Evolutionary conservation across 176 grass and related monocot genomes (phyloP), one percentile per base, ranked within the genome.

Genomic region (Triticum monococcum): DNA sequence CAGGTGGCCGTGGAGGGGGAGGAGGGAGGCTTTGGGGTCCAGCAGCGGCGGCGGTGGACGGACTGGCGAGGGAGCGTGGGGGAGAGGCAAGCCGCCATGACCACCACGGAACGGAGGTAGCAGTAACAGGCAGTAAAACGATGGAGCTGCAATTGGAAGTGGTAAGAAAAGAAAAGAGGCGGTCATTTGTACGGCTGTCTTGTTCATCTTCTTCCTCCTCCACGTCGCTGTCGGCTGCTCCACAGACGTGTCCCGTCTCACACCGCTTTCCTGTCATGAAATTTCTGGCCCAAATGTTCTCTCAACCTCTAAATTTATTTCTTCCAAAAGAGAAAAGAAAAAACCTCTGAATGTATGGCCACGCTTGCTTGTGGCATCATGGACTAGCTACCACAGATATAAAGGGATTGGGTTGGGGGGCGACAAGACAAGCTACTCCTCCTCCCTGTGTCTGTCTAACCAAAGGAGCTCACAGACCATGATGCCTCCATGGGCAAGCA

Each of bases 81-180:
- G 66, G 72, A 23, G 66, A 84, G 18, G 68, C 79, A 90, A 23
- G 88, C 77, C 18, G 88, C 83, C 83, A 90, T 82, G 88, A 54
- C 12, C 70, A 31, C 11, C 71, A 32, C 12, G 37, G 37, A 43
- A 18, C 25, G 37, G 69, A 72, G 20, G 36, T 13, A 43, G 38
- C 71, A 73, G 70, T 73, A 74, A 74, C n/a, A 1, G 4, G 40
- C 12, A 8, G 71, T 74, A 74, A 74, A n/a, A 43, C 1, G 71
- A 74, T 46, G 43, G 41, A 75, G 43, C 72, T 75, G 43, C 0
- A 36, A 0, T 31, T 69, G 17, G 31, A 10, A 30, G 1, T 48
- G 43, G 72, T 75, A 75, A 75, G 40, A 75, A 75, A 60, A 59
- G 20, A 76, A 60, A 60, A 37, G 31, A 59, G 12, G 33, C 57